Evolutionary conservation across 352 stramenopile genomes (phyloP), one percentile per base, ranked within the genome.

Genomic region (Blastocystis sp.): DNA sequence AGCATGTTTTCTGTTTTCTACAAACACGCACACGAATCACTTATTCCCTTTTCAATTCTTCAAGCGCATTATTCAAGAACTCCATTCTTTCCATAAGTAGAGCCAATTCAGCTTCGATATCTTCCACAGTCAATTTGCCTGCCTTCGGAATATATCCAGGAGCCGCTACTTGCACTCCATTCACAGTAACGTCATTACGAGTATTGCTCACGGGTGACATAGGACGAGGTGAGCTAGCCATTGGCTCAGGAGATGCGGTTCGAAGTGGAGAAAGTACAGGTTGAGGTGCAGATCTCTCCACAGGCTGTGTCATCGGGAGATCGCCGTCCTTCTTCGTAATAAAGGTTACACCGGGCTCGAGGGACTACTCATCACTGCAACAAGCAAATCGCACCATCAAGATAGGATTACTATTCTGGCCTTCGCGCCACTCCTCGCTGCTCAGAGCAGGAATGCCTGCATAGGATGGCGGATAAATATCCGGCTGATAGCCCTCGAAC

Each of bases 401-500:
- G 50, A 66, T 66, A 16, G 73, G 73, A 45, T 85, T 85, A 11
- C 98, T 98, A 76, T 98, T 95, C 5, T 94, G 95, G 90, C 97
- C 97, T 41, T 92, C 92, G 50, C 98, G 47, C 96, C 97, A 99
- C 90, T 99, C 95, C 76, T 98, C 95, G 16, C 94, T 95, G 16
- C 93, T 96, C 93, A 98, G 96, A 16, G 97, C 97, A 56, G 96
- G 94, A 82, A 96, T 94, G 70, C 94, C 93, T 20, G 96, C 94
- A 68, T 96, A 97, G 73, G 94, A 96, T 91, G 98, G 95, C 30
- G 97, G 97, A 93, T 98, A 99, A 91, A 99, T 97, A 92, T 99
- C 97, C 90, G 98, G 95, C 93, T 99, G 97, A 93, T 99, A 99
- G 34, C 95, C 95, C 90, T 99, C 97, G 87, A 95, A 98, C 93